phyloP scores from a whole-genome alignment of 345 rosid genomes.

The Citrus unshiu region DNA sequence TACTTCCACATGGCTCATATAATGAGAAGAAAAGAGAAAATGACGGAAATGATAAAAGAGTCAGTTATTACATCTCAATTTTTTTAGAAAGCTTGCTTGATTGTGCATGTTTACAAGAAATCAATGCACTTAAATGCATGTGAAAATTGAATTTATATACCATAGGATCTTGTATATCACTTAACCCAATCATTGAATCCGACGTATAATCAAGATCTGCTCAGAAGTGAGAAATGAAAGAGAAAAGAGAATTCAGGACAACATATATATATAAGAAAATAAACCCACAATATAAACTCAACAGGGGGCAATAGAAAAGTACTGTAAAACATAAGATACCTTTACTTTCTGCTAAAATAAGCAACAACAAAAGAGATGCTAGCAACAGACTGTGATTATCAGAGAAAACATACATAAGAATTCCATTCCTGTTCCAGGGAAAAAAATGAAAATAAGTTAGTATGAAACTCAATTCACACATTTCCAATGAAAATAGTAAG shows the following conservation, averaged over 20 bases:
- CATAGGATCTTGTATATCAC: conserved; percentile 26
- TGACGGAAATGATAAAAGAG: neutral
- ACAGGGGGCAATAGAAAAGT: neutral
- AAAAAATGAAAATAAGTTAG: neutral
- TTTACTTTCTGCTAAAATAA: conserved; percentile 45
- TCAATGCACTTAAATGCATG: conserved; percentile 1
- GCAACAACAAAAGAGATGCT: conserved; percentile 47
- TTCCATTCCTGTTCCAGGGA: conserved; percentile 40
- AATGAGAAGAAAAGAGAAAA: neutral
- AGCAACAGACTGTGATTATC: conserved; percentile 41
- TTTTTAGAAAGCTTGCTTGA: neutral
- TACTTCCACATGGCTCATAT: neutral
- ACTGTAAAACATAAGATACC: conserved; percentile 31
- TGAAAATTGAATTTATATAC: conserved; percentile 26
- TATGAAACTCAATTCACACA: neutral
- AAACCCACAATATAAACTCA: neutral
- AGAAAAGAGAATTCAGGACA: neutral
- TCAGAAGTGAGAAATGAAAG: neutral
- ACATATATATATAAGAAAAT: neutral
- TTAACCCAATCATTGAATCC: conserved; percentile 25
- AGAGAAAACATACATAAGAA: conserved; percentile 38
- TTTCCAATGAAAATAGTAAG: neutral
- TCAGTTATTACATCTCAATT: neutral
- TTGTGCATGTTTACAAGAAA: neutral
- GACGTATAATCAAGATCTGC: conserved; percentile 38